phyloP scores from a whole-genome alignment of 306 rosid genomes.

The Alnus glutinosa region DNA sequence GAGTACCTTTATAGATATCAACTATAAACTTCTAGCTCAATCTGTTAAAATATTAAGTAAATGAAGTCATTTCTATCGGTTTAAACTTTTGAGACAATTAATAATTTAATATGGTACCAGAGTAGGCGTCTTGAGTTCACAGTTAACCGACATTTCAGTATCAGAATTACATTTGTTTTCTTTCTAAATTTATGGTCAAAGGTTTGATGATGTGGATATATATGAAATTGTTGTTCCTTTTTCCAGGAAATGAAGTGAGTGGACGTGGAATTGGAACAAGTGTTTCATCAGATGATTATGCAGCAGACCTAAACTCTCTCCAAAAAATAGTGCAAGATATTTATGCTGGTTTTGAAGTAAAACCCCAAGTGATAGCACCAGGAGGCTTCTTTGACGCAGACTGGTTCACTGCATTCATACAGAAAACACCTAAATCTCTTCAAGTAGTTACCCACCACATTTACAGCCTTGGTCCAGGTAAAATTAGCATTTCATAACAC shows the following conservation, averaged over 20 bases:
- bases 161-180: background rate
- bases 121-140: no score
- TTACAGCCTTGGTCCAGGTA: slow-evolving; percentile 93
- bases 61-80: no score
- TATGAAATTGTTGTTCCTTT: background rate
- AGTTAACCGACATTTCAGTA: no score
- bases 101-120: no score
- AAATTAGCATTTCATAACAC: background rate
- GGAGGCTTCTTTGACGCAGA: slow-evolving; percentile 82
- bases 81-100: no score
- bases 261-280: slow-evolving; percentile 78
- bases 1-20: no score
- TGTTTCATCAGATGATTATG: slow-evolving; percentile 65
- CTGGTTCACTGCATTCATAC: slow-evolving; percentile 67
- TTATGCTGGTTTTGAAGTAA: slow-evolving; percentile 43
- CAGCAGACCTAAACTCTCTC: slow-evolving; percentile 56
- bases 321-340: slow-evolving; percentile 42
- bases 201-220: background rate
- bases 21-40: no score
- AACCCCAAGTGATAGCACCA: slow-evolving; percentile 77
- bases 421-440: slow-evolving; percentile 40
- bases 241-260: slow-evolving; percentile 79
- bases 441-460: slow-evolving; percentile 79
- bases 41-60: no score
- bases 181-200: background rate